These are phyloP conservation scores for Lolium multiflorum DNA, from an alignment of 176 grass and related monocot species.

Conservation along the genomic window DNA sequence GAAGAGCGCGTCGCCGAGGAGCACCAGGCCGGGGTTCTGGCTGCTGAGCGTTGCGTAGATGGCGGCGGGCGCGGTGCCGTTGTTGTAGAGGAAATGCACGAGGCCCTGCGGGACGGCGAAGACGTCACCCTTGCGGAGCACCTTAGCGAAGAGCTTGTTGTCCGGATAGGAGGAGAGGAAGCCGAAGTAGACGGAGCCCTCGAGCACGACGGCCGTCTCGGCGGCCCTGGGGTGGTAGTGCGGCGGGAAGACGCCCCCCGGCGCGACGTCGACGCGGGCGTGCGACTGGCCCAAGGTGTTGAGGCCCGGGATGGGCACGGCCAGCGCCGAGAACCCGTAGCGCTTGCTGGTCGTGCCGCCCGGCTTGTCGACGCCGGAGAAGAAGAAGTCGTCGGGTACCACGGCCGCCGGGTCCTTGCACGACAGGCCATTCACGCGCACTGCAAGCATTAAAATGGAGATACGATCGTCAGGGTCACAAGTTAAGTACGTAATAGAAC, in stretches of 20 bases:
- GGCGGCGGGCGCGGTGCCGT: slow-evolving; percentile 42
- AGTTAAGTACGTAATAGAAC: neutral
- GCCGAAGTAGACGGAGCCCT: slow-evolving; percentile 63
- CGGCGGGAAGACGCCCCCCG: slow-evolving; percentile 41
- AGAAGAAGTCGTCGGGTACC: slow-evolving; percentile 48
- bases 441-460: slow-evolving; percentile 10
- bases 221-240: slow-evolving; percentile 68
- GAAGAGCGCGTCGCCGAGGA: slow-evolving; percentile 52
- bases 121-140: slow-evolving; percentile 59
- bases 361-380: slow-evolving; percentile 40
- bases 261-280: slow-evolving; percentile 44
- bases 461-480: neutral
- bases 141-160: slow-evolving; percentile 52
- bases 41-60: slow-evolving; percentile 59
- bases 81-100: slow-evolving; percentile 66
- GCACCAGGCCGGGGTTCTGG: slow-evolving; percentile 58
- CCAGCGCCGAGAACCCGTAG: slow-evolving; percentile 37
- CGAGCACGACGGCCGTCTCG: slow-evolving; percentile 55
- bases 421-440: slow-evolving; percentile 48
- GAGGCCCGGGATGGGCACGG: slow-evolving; percentile 47
- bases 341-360: slow-evolving; percentile 29
- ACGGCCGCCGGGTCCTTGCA: slow-evolving; percentile 53
- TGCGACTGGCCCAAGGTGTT: slow-evolving; percentile 53
- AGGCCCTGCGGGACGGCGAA: slow-evolving; percentile 72
- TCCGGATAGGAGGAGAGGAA: slow-evolving; percentile 64